These are phyloP conservation scores for Dothistroma septosporum DNA, from an alignment of 2,329 filamentous ascomycete genomes.

Conservation along the genomic window DNA sequence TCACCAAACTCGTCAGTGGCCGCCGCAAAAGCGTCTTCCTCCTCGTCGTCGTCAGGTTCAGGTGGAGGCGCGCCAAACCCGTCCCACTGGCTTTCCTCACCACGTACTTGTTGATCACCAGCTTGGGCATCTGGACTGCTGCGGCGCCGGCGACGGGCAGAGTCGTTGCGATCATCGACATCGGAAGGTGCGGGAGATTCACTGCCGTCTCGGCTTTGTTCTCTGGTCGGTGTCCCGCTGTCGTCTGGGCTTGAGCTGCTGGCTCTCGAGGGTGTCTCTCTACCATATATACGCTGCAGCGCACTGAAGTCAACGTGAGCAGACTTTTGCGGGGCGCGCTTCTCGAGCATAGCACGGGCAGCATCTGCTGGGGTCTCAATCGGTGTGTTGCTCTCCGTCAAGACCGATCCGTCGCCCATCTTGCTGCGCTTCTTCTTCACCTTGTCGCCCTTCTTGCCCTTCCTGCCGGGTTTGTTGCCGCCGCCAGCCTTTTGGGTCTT, in stretches of 20 bases:
- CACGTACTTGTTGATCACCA: slow-evolving; percentile 55
- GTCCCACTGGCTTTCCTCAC: slow-evolving; percentile 38
- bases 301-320: slow-evolving; percentile 47
- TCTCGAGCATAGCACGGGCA: slow-evolving; percentile 44
- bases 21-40: slow-evolving; percentile 32
- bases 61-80: not conserved
- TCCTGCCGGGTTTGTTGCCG: slow-evolving; percentile 22
- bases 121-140: slow-evolving; percentile 1
- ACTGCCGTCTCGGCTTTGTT: not conserved
- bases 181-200: slow-evolving; percentile 4
- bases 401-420: slow-evolving; percentile 41
- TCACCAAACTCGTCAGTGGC: slow-evolving; percentile 3
- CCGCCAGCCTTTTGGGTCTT: slow-evolving; percentile 57
- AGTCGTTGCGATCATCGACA: not conserved
- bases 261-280: slow-evolving; percentile 17
- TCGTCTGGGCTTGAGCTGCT: slow-evolving; percentile 16
- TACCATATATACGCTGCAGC: slow-evolving; percentile 40
- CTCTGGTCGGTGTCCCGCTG: slow-evolving; percentile 9
- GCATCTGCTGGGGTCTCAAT: slow-evolving; percentile 44
- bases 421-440: slow-evolving; percentile 45
- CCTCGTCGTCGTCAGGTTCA: slow-evolving; percentile 47
- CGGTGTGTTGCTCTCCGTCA: slow-evolving; percentile 41
- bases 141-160: slow-evolving; percentile 1
- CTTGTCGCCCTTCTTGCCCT: slow-evolving; percentile 34
- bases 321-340: slow-evolving; percentile 41